Conservation (phyloP, 805 yeast species). For the Wickerhamomyces alni region DNA sequence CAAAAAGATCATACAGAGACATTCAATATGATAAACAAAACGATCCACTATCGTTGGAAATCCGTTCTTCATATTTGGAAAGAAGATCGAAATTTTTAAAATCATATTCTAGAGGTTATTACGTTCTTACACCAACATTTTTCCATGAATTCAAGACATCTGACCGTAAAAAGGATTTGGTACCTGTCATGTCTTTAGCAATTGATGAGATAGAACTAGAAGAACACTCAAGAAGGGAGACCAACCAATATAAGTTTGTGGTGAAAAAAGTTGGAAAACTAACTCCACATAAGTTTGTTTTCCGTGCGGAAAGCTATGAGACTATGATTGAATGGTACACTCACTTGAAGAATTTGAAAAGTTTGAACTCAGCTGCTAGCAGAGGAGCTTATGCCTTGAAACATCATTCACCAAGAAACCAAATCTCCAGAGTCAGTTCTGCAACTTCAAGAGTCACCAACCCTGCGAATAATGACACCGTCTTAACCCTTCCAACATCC, state of each 20-base stretch:
- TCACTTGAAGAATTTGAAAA: slow-evolving; percentile 65
- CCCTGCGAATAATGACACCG: slow-evolving; percentile 19
- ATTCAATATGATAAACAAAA: slow-evolving; percentile 61
- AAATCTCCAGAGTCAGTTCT: slow-evolving; percentile 25
- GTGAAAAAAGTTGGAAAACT: slow-evolving; percentile 71
- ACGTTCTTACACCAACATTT: slow-evolving; percentile 82
- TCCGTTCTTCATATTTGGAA: slow-evolving; percentile 78
- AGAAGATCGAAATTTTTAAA: slow-evolving; percentile 87
- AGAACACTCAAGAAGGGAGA: slow-evolving; percentile 75
- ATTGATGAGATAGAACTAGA: slow-evolving; percentile 75
- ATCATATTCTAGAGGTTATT: slow-evolving; percentile 87
- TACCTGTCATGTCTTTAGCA: slow-evolving; percentile 78
- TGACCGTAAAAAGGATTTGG: slow-evolving; percentile 75
- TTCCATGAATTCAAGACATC: slow-evolving; percentile 85
- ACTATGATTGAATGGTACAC: slow-evolving; percentile 81
- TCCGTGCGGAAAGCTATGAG: slow-evolving; percentile 79
- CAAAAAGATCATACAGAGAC: slow-evolving; percentile 56
- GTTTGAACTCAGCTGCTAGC: slow-evolving; percentile 38
- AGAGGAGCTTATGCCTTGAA: slow-evolving; percentile 21
- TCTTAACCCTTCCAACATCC: slow-evolving; percentile 18
- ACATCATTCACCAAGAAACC: slow-evolving; percentile 12
- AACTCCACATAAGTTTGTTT: slow-evolving; percentile 91
- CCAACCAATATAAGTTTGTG: slow-evolving; percentile 67
- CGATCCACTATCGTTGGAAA: slow-evolving; percentile 60
- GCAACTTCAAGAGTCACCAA: slow-evolving; percentile 20